These are phyloP conservation scores for Blastobotrys ciferrii DNA, from an alignment of 1,139 yeast species.

Conservation along the genomic window DNA sequence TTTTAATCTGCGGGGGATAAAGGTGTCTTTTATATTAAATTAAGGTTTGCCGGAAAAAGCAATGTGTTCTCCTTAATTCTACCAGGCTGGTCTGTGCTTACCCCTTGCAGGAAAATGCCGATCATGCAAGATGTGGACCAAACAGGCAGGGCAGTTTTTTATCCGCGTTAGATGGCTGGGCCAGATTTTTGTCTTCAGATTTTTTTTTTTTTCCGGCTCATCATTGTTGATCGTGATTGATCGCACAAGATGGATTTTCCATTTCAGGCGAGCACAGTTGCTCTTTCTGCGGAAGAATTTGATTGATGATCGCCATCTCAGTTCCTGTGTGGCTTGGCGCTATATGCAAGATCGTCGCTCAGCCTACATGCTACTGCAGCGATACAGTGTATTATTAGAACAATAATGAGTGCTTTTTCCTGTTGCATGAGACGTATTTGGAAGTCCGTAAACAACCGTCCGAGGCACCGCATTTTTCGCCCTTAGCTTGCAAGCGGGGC, in stretches of 20 bases:
- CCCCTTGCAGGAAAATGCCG: not conserved
- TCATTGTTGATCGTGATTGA: not conserved
- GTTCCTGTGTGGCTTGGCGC: not conserved
- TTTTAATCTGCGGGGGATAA: not conserved
- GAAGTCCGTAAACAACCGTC: not conserved
- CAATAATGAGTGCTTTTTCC: not conserved
- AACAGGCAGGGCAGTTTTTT: too few species aligned
- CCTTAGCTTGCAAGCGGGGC: not conserved
- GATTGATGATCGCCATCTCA: not conserved
- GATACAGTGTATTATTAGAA: not conserved
- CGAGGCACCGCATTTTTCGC: not conserved
- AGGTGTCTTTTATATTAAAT: not conserved
- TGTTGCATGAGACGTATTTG: not conserved
- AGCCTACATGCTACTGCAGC: too few species aligned
- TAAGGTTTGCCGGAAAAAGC: not conserved
- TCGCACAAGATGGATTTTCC: not conserved
- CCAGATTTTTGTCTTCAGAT: not conserved
- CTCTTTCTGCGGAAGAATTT: not conserved
- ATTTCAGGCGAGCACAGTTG: not conserved
- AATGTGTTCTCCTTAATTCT: not conserved
- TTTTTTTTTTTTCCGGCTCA: not conserved
- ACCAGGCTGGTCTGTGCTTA: not conserved
- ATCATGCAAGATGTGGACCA: not conserved
- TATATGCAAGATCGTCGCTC: not conserved
- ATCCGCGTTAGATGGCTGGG: too few species aligned